A percentile compares a stretch with the other conserved stretches of the same genome.
phyloP scores from a whole-genome alignment of 2,329 filamentous ascomycete genomes.

The Penicillium sp. region DNA sequence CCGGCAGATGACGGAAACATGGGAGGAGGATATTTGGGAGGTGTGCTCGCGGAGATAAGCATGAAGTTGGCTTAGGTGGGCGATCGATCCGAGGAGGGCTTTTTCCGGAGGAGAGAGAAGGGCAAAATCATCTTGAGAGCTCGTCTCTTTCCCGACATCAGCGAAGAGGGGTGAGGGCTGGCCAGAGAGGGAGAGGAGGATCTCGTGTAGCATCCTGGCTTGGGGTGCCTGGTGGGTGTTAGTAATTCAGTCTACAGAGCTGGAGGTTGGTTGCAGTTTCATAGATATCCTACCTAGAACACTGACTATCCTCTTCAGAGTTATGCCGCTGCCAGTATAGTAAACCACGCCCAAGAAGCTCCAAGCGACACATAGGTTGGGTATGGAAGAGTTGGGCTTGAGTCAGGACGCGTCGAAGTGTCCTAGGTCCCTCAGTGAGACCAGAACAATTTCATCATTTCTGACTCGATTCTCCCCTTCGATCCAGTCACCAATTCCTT shows the following conservation, averaged over 20 bases:
- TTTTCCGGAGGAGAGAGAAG: constrained; percentile 75
- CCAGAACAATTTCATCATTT: neutral
- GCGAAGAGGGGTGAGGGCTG: constrained; percentile 84
- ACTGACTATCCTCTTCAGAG: constrained; percentile 24
- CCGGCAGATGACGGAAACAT: constrained; percentile 80
- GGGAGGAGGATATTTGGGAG: constrained; percentile 65
- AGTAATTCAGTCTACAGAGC: neutral
- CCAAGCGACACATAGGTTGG: constrained; percentile 48
- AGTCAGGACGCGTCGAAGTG: neutral
- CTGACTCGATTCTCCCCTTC: neutral
- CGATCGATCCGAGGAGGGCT: constrained; percentile 75
- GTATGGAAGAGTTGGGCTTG: neutral
- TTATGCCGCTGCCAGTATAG: constrained; percentile 42
- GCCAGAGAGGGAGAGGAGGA: constrained; percentile 92
- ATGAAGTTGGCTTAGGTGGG: constrained; percentile 76
- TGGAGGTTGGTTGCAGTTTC: neutral
- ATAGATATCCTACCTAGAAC: constrained; percentile 21
- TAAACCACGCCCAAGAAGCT: constrained; percentile 45
- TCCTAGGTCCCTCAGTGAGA: neutral
- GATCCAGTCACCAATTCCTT: neutral
- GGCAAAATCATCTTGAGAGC: constrained; percentile 51
- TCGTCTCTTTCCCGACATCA: constrained; percentile 48
- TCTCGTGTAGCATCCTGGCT: constrained; percentile 87
- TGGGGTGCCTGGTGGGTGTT: constrained; percentile 16
- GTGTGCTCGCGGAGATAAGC: constrained; percentile 68